These are phyloP conservation scores for Cladophialophora chaetospira DNA, from an alignment of 2,329 filamentous ascomycete species.

Conservation along the genomic window DNA sequence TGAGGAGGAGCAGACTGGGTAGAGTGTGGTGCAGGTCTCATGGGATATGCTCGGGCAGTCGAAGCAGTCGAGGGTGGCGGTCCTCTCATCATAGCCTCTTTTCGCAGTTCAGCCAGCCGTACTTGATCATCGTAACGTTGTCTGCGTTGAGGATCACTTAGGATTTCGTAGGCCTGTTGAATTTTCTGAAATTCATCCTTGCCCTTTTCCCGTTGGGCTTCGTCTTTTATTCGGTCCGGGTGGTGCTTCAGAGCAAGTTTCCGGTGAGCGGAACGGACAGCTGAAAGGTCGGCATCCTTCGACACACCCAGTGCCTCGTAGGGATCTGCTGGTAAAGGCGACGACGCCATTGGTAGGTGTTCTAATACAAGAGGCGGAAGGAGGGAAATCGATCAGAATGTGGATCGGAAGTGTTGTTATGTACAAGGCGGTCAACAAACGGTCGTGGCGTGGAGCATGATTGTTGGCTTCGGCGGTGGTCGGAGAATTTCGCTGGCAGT, in stretches of 20 bases:
- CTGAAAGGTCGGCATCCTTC: slow-evolving; percentile 67
- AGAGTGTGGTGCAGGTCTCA: slow-evolving; percentile 25
- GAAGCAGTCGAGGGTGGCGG: slow-evolving; percentile 24
- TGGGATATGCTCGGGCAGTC: slow-evolving; percentile 26
- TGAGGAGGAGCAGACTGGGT: slow-evolving; percentile 10
- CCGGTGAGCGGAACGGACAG: slow-evolving; percentile 78
- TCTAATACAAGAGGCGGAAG: slow-evolving; percentile 10
- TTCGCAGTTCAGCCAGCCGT: slow-evolving; percentile 66
- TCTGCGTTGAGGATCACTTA: slow-evolving; percentile 74
- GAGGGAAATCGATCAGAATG: slow-evolving; percentile 1
- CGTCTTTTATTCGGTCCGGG: slow-evolving; percentile 86
- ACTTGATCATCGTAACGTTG: slow-evolving; percentile 76
- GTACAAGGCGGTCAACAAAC: slow-evolving; percentile 27
- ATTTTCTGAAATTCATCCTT: slow-evolving; percentile 89
- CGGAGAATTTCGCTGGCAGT: slow-evolving; percentile 7
- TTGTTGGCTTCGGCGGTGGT: slow-evolving; percentile 23
- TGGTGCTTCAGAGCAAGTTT: slow-evolving; percentile 88
- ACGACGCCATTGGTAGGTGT: slow-evolving; percentile 21
- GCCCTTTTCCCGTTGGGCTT: slow-evolving; percentile 72
- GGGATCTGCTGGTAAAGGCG: slow-evolving; percentile 62
- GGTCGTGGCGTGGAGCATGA: slow-evolving; percentile 24
- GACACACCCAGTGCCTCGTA: slow-evolving; percentile 75
- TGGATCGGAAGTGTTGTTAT: slow-evolving; percentile 19
- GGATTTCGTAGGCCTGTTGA: slow-evolving; percentile 87
- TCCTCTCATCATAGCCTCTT: slow-evolving; percentile 54